A percentile compares a stretch with the other conserved stretches of the same genome.
Conservation (phyloP, 331 rosid species). For the Quercus phellos region DNA sequence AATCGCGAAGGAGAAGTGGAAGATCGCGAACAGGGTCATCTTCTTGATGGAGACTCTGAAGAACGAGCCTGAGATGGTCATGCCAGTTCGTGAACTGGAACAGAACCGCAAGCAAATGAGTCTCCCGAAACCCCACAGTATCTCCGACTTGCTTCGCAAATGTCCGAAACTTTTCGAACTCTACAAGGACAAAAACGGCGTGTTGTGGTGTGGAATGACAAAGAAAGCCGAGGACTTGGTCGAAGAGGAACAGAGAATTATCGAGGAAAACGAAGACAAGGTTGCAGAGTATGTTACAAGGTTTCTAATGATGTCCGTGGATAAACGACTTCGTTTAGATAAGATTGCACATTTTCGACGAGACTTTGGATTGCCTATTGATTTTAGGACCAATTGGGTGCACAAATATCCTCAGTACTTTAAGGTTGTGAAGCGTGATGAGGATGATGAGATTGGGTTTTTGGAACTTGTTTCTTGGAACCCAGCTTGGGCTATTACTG, state of each 20-base stretch:
- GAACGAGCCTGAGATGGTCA: slow-evolving; percentile 67
- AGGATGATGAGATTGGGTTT: slow-evolving; percentile 58
- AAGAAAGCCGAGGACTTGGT: slow-evolving; percentile 50
- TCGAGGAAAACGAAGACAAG: slow-evolving; percentile 38
- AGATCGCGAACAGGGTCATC: slow-evolving; percentile 41
- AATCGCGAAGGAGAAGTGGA: slow-evolving; percentile 66
- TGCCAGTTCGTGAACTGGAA: slow-evolving; percentile 54
- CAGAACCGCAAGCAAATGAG: slow-evolving; percentile 54
- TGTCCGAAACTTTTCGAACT: slow-evolving; percentile 64
- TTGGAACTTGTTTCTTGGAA: slow-evolving; percentile 80
- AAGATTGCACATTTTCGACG: slow-evolving; percentile 80
- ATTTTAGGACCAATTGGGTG: slow-evolving; percentile 64
- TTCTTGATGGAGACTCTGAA: slow-evolving; percentile 58
- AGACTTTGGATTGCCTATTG: slow-evolving; percentile 70
- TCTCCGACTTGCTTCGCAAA: slow-evolving; percentile 65
- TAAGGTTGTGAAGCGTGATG: slow-evolving; percentile 33
- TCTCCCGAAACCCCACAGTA: slow-evolving; percentile 70
- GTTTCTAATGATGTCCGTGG: slow-evolving; percentile 62
- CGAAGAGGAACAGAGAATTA: slow-evolving; percentile 46
- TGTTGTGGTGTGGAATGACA: slow-evolving; percentile 81
- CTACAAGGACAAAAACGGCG: slow-evolving; percentile 50
- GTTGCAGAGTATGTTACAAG: slow-evolving; percentile 45
- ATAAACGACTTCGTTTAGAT: slow-evolving; percentile 55
- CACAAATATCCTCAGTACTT: slow-evolving; percentile 59
- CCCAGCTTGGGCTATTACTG: slow-evolving; percentile 73